Evolutionary conservation across 305 asterid genomes (phyloP).

Genomic region (Coffea humblotiana): DNA sequence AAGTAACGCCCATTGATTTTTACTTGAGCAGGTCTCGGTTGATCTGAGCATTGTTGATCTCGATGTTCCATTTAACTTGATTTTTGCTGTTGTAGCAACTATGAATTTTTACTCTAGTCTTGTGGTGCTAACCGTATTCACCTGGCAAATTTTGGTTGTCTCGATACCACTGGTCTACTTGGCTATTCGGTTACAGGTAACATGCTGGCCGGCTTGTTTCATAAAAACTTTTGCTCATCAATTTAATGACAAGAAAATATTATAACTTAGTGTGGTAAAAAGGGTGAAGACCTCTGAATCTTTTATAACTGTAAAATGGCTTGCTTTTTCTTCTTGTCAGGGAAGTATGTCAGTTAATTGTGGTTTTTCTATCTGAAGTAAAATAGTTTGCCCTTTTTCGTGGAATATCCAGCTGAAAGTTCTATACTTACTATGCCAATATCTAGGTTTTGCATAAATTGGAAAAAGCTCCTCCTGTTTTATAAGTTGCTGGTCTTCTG

Average conservation of each 20-base stretch:
- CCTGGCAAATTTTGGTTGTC: slow-evolving; percentile 88
- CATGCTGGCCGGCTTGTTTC: background rate
- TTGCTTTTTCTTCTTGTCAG: too few relatives aligned
- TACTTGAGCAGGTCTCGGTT: slow-evolving; percentile 58
- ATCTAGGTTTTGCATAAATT: too few relatives aligned
- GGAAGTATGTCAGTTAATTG: too few relatives aligned
- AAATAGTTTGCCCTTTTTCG: too few relatives aligned
- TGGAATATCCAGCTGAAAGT: too few relatives aligned
- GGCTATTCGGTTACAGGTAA: slow-evolving; percentile 86
- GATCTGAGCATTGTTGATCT: slow-evolving; percentile 94
- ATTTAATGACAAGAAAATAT: background rate
- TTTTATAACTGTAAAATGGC: too few relatives aligned
- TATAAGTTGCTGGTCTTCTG: too few relatives aligned
- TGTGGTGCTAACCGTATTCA: slow-evolving; percentile 66
- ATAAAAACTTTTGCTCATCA: background rate
- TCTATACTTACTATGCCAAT: too few relatives aligned
- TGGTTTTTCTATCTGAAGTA: too few relatives aligned
- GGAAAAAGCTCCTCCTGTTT: too few relatives aligned
- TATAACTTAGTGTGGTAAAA: too few relatives aligned
- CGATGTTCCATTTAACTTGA: slow-evolving; percentile 80
- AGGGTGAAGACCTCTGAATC: too few relatives aligned
- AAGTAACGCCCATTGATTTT: slow-evolving; percentile 1
- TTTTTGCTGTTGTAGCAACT: slow-evolving; percentile 74
- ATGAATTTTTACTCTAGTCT: slow-evolving; percentile 65
- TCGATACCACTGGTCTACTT: slow-evolving; percentile 76